A percentile compares a stretch with the other conserved stretches of the same genome.
These are phyloP conservation scores for Pseudocercospora vitis DNA, from an alignment of 2,329 filamentous ascomycete genomes.

Conservation along the genomic window DNA sequence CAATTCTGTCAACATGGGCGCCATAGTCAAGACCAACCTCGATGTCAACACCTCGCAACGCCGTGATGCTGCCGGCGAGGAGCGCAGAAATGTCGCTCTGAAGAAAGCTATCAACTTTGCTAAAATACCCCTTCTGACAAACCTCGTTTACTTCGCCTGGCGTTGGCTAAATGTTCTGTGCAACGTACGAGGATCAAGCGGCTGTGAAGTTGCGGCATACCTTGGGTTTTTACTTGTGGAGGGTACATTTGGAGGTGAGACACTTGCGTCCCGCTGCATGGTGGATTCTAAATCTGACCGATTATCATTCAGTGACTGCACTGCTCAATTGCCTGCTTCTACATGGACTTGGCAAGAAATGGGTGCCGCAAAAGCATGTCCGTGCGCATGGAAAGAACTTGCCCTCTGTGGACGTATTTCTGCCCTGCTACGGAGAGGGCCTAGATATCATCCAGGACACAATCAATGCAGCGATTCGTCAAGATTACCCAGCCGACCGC, in stretches of 20 bases:
- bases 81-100: constrained; percentile 17
- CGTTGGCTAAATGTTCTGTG: constrained; percentile 16
- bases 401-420: constrained; percentile 20
- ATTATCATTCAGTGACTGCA: constrained; percentile 15
- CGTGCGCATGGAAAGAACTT: constrained; percentile 16
- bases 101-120: constrained; percentile 17
- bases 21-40: background rate
- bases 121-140: constrained; percentile 17
- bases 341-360: constrained; percentile 17
- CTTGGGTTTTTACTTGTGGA: constrained; percentile 19
- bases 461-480: constrained; percentile 20
- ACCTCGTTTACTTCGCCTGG: constrained; percentile 21
- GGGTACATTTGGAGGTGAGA: constrained; percentile 22
- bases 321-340: constrained; percentile 19
- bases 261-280: no score
- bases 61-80: constrained; percentile 5
- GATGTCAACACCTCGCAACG: background rate
- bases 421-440: constrained; percentile 24
- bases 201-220: constrained; percentile 10
- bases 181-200: constrained; percentile 8
- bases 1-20: background rate
- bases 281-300: background rate
- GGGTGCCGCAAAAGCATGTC: constrained; percentile 21
- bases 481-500: constrained; percentile 22
- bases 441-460: constrained; percentile 23